Evolutionary conservation across 2,329 filamentous ascomycete species (phyloP).

Genomic region (Chalara sp.): DNA sequence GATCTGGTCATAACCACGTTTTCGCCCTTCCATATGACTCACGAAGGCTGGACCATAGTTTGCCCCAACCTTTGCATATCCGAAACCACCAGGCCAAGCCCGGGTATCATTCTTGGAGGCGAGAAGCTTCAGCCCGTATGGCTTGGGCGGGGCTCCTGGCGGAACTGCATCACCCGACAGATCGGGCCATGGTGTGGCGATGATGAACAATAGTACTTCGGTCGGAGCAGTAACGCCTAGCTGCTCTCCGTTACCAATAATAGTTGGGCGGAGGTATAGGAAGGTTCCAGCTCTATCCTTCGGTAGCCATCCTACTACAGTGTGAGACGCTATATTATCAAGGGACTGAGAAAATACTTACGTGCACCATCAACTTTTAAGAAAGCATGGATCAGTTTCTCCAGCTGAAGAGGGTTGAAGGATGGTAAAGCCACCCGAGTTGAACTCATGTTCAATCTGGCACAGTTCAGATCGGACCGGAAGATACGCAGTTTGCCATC

Average conservation of each 20-base stretch:
- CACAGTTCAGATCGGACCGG: constrained; percentile 50
- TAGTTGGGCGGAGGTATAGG: constrained; percentile 78
- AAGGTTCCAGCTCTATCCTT: constrained; percentile 60
- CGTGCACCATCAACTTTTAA: constrained; percentile 61
- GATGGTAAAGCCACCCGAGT: constrained; percentile 65
- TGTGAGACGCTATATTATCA: background rate
- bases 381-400: constrained; percentile 66
- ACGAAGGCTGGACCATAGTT: constrained; percentile 85
- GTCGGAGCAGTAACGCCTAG: constrained; percentile 74
- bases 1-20: constrained; percentile 75
- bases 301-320: constrained; percentile 62
- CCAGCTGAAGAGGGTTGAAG: constrained; percentile 65
- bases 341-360: constrained; percentile 7
- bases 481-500: constrained; percentile 59
- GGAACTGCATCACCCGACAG: constrained; percentile 15
- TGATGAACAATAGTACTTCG: constrained; percentile 81
- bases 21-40: constrained; percentile 66
- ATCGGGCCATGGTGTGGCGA: constrained; percentile 52
- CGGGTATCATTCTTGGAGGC: constrained; percentile 77
- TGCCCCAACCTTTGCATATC: constrained; percentile 85
- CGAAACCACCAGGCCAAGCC: constrained; percentile 90
- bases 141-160: constrained; percentile 33
- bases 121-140: constrained; percentile 61
- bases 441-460: constrained; percentile 43
- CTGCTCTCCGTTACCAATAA: constrained; percentile 76